phyloP scores from a whole-genome alignment of 352 stramenopile species.

The Globisporangium carolinianum region DNA sequence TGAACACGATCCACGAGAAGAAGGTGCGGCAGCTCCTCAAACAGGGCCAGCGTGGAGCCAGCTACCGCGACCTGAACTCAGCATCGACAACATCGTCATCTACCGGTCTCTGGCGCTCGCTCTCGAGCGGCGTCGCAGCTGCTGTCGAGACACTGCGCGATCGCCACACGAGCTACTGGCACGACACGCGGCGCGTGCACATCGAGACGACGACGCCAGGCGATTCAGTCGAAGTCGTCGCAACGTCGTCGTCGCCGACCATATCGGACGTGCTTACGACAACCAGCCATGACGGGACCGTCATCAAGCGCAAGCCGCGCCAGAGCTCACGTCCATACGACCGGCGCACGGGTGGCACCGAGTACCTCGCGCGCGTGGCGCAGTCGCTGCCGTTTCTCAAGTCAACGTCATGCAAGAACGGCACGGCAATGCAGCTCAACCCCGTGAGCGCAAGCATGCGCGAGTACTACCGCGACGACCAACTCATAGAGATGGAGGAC shows the following conservation, averaged over 20 bases:
- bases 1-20: slow-evolving; percentile 27
- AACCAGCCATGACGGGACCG: no score
- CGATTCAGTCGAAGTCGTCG: background rate
- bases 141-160: slow-evolving; percentile 1
- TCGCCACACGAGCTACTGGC: slow-evolving; percentile 3
- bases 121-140: background rate
- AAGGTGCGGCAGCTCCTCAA: slow-evolving; percentile 31
- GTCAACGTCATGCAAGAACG: slow-evolving; percentile 37
- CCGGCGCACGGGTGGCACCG: slow-evolving; percentile 1
- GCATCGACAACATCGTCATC: background rate
- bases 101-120: background rate
- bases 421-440: slow-evolving; percentile 42
- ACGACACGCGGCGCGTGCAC: slow-evolving; percentile 7
- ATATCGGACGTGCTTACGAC: background rate
- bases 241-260: background rate
- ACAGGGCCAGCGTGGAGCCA: slow-evolving; percentile 13
- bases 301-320: background rate
- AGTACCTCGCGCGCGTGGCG: slow-evolving; percentile 8
- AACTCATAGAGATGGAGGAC: slow-evolving; percentile 55
- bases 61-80: background rate
- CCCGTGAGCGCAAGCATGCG: slow-evolving; percentile 41
- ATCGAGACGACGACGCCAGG: background rate
- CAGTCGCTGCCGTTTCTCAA: slow-evolving; percentile 26
- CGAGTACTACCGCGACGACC: slow-evolving; percentile 35
- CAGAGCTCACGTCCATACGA: background rate